Conservation (phyloP, 202 grass and related monocot species). For the Zoysia matrella region DNA sequence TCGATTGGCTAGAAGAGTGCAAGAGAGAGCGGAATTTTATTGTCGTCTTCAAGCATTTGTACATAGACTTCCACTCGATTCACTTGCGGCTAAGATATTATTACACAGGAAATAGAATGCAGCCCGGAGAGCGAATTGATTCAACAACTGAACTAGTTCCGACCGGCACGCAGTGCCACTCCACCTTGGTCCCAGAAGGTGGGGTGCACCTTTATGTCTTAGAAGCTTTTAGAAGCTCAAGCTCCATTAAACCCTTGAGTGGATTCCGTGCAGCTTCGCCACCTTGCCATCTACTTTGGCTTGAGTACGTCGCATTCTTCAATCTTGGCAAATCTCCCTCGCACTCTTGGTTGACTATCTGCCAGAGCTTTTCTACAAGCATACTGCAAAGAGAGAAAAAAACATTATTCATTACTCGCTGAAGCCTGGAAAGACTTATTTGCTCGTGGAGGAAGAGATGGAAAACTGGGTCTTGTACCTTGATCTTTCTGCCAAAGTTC, state of each 20-base stretch:
- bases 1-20: neutral
- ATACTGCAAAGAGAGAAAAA: conserved; percentile 53
- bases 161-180: conserved; percentile 29
- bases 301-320: conserved; percentile 66
- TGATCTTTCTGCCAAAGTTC: conserved; percentile 98
- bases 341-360: conserved; percentile 96
- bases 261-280: conserved; percentile 25
- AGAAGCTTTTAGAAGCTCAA: conserved; percentile 43
- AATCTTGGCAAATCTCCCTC: conserved; percentile 95
- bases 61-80: conserved; percentile 44
- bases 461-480: conserved; percentile 52
- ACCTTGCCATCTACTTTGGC: conserved; percentile 46
- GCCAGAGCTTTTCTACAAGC: conserved; percentile 97
- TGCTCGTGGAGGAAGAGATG: neutral
- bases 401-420: conserved; percentile 1
- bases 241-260: conserved; percentile 13
- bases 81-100: conserved; percentile 50
- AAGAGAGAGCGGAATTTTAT: conserved; percentile 51
- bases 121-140: conserved; percentile 13
- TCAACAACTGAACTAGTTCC: conserved; percentile 51
- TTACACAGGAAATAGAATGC: conserved; percentile 48
- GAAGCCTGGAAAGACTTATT: neutral
- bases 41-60: conserved; percentile 56
- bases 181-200: conserved; percentile 36
- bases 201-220: neutral